Evolutionary conservation across 192 early-diverging fungal genomes (phyloP), one percentile per base, ranked within the genome.

Genomic region (Backusella tuberculispora): DNA sequence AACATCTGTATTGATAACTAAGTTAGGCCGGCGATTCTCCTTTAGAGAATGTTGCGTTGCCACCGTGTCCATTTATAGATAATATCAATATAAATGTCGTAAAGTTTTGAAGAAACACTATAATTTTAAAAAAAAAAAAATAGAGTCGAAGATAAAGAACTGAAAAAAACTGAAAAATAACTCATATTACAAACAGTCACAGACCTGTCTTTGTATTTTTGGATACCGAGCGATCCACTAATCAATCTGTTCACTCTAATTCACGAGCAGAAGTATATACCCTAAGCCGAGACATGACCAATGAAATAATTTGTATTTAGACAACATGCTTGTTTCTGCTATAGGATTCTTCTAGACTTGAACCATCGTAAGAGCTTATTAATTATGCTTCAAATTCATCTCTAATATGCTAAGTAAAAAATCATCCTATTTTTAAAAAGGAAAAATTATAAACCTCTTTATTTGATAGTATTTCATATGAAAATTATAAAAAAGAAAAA

Each of bases 201-300:
- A 12, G 50, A 56, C n/a, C 48, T 19, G 10, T 53, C 29, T 34
- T 53, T 53, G 29, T 34, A 34, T 34, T 53, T 53, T 53, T 6
- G 50, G 17, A n/a, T 56, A 24, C 53, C 53, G 53, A 56, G 53
- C 53, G 53, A 56, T 56, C 53, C 53, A 56, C 53, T 56, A 2
- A 24, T 1, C 53, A 24, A 13, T n/a, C 10, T 56, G 21, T 24
- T 21, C 21, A n/a, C 53, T 21, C 53, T 19, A 56, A 13, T 24
- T 56, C 24, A 56, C 21, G 21, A 21, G 21, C 53, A 9, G 10
- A 3, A 8, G 15, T 21, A 15, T 50, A 10, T 56, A 21, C 8
- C 8, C 9, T 24, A 24, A 56, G 12, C 53, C 53, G 53, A 56
- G 53, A 56, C 53, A 21, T 56, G 24, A 24, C 53, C 53, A 56